Conservation (phyloP, 2,329 filamentous ascomycete species). For the Hypoxylon sp. region DNA sequence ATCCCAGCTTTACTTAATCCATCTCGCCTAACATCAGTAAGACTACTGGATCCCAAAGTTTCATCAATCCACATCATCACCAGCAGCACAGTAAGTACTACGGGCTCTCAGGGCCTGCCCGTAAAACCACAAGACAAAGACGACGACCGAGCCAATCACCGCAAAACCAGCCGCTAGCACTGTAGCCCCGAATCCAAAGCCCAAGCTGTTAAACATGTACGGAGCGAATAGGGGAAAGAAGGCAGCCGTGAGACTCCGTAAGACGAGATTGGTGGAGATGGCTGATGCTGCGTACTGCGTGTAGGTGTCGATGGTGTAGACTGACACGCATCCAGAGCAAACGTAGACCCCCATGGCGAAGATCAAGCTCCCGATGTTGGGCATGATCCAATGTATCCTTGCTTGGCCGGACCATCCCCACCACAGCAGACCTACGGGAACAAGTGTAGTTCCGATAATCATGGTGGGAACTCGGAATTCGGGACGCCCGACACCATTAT, state of each 20-base stretch:
- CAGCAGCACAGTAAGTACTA: conserved; percentile 2
- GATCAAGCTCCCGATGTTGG: conserved; percentile 65
- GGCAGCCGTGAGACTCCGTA: conserved; percentile 61
- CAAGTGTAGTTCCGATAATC: conserved; percentile 64
- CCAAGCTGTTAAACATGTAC: conserved; percentile 55
- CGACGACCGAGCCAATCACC: conserved; percentile 53
- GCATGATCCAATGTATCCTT: conserved; percentile 51
- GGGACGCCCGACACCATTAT: conserved; percentile 24
- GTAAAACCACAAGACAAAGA: conserved; percentile 33
- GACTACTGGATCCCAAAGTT: too few species aligned
- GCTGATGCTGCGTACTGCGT: conserved; percentile 50
- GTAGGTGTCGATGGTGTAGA: conserved; percentile 66
- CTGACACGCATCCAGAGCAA: conserved; percentile 65
- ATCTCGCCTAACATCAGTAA: too few species aligned
- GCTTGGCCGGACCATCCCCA: conserved; percentile 49
- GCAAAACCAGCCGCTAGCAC: conserved; percentile 61
- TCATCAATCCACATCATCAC: background rate
- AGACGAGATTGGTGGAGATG: conserved; percentile 57
- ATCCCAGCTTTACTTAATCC: too few species aligned
- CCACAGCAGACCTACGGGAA: conserved; percentile 59
- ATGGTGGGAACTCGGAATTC: conserved; percentile 63
- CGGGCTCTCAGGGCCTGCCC: conserved; percentile 23
- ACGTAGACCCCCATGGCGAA: conserved; percentile 65
- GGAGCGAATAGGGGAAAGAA: conserved; percentile 70
- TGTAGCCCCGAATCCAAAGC: conserved; percentile 61